phyloP scores from a whole-genome alignment of 2,329 filamentous ascomycete genomes.

The Penicillium sclerotiorum region DNA sequence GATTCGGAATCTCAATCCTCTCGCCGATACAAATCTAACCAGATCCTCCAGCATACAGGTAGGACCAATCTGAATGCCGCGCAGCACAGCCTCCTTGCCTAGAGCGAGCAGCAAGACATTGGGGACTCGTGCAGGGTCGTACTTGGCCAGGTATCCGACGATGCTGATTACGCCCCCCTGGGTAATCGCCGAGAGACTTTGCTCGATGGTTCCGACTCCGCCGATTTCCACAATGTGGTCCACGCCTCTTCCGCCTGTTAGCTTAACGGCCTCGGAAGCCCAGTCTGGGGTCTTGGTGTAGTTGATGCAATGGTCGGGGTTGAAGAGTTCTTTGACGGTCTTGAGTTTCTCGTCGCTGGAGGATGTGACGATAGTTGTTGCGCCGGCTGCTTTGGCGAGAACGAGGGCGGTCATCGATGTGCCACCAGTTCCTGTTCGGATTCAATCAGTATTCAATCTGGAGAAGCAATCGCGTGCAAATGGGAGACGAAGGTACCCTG shows the following conservation, averaged over 20 bases:
- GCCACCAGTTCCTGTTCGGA: slow-evolving; percentile 44
- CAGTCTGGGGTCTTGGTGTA: slow-evolving; percentile 46
- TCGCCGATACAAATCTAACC: slow-evolving; percentile 1
- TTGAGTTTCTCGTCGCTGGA: slow-evolving; percentile 42
- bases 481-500: slow-evolving; percentile 27
- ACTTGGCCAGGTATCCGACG: slow-evolving; percentile 32
- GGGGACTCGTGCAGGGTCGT: background rate
- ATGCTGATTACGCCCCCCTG: slow-evolving; percentile 44
- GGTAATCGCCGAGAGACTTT: slow-evolving; percentile 43
- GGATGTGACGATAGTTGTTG: slow-evolving; percentile 49
- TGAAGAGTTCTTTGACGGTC: slow-evolving; percentile 39
- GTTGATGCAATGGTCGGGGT: slow-evolving; percentile 48
- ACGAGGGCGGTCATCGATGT: slow-evolving; percentile 44
- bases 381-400: slow-evolving; percentile 49
- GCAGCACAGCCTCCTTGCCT: slow-evolving; percentile 5
- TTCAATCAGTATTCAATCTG: background rate
- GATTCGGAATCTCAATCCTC: background rate
- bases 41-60: slow-evolving; percentile 8
- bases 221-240: slow-evolving; percentile 47
- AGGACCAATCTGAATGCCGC: slow-evolving; percentile 4
- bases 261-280: slow-evolving; percentile 39
- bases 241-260: slow-evolving; percentile 45
- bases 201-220: slow-evolving; percentile 44
- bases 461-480: background rate
- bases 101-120: slow-evolving; percentile 7